Evolutionary conservation across 257 asterid genomes (phyloP).

Genomic region (Solanum stenotomum): DNA sequence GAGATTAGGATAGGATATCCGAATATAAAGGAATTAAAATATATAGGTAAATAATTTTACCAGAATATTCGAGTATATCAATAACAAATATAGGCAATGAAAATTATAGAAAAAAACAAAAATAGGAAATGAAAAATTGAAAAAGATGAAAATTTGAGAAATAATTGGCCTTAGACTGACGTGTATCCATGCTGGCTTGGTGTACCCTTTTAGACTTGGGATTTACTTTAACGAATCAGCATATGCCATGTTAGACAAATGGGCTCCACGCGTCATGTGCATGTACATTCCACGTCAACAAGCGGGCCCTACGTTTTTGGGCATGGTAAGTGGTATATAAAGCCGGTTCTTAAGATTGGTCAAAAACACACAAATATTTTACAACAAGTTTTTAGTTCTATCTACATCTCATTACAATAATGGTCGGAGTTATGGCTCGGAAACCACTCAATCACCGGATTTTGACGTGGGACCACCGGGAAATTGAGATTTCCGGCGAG

Average conservation of each 20-base stretch:
- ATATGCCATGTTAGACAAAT: background rate
- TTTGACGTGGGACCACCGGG: slow-evolving; percentile 39
- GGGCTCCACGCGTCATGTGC: background rate
- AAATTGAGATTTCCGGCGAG: slow-evolving; percentile 41
- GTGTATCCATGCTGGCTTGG: slow-evolving; percentile 66
- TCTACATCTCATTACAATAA: background rate
- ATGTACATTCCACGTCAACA: background rate
- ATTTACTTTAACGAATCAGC: background rate
- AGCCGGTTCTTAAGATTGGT: background rate
- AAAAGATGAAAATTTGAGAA: background rate
- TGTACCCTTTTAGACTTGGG: background rate
- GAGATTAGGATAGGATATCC: background rate
- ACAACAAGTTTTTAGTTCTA: background rate
- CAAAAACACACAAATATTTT: background rate
- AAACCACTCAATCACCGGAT: slow-evolving; percentile 49
- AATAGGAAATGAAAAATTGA: background rate
- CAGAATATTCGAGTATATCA: slow-evolving; percentile 78
- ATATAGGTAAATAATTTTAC: background rate
- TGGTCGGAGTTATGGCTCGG: slow-evolving; percentile 24
- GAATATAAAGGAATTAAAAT: background rate
- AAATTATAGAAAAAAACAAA: background rate
- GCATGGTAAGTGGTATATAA: slow-evolving; percentile 4
- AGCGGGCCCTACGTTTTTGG: slow-evolving; percentile 11
- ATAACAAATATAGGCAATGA: background rate
- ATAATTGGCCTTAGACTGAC: slow-evolving; percentile 45